Evolutionary conservation across 73 alveolate genomes (phyloP), one percentile per base, ranked within the genome.

Genomic region (Paramecium biaurelia): DNA sequence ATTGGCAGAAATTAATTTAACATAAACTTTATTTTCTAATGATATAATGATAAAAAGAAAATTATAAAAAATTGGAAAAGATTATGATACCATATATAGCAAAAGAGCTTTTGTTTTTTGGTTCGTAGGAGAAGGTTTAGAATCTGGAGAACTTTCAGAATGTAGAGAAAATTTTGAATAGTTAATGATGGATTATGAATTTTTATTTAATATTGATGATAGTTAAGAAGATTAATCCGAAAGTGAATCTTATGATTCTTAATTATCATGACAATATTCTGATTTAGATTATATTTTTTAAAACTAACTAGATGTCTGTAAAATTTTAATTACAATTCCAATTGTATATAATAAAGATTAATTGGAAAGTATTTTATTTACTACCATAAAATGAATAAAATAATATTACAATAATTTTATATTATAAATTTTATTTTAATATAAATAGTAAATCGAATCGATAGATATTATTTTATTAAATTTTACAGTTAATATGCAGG

Each of bases 401-500:
- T 47, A 53, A 53, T n/a, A 47, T 15, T 18, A 15, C 30, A 53
- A 53, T 53, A 18, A 53, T 18, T 49, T 53, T 15, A 53, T 53
- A 53, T 53, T 34, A 53, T 53, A 53, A 53, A 53, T 18, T 53
- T 53, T 53, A 53, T 53, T 53, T 53, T 53, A 53, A 53, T 53
- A 53, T 53, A 53, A 53, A 53, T 53, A 12, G 68, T 5, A 53
- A 18, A 53, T 53, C 30, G 14, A 53, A 53, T n/a, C 68, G 30
- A 53, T 18, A 53, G 28, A n/a, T 53, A 53, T 53, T 53, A 53
- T 53, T 53, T 53, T 63, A 63, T 11, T 63, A 63, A 63, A 30
- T 30, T 63, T 63, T 63, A 63, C 84, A 63, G 84, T 63, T 63
- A 63, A 63, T 26, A 63, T 63, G 84, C 45, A 63, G 45, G 84